Evolutionary conservation across 148 eudicot genomes (phyloP).

Genomic region (Polygonum maritimum): DNA sequence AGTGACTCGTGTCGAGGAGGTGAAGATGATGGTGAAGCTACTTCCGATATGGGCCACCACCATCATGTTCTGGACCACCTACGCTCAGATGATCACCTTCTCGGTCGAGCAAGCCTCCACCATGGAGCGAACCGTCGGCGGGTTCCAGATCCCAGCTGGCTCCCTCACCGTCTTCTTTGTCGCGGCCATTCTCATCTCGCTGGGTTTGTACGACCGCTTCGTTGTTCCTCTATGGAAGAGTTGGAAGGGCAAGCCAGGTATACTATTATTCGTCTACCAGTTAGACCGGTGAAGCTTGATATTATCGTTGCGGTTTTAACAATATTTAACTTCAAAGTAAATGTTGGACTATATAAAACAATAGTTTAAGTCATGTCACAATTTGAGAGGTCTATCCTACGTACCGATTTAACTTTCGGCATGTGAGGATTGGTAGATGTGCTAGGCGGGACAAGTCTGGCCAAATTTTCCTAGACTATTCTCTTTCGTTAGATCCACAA

Average conservation of each 20-base stretch:
- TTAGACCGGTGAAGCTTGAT: background rate
- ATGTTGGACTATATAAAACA: too few species aligned
- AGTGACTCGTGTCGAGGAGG: constrained; percentile 72
- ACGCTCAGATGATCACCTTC: constrained; percentile 86
- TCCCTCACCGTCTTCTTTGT: constrained; percentile 75
- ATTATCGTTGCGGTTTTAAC: background rate
- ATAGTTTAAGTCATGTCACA: background rate
- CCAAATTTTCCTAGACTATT: background rate
- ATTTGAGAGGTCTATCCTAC: too few species aligned
- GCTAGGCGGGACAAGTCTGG: background rate
- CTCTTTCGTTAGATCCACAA: background rate
- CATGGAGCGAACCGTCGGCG: constrained; percentile 53
- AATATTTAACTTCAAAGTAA: too few species aligned
- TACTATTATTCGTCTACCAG: background rate
- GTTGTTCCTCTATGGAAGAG: constrained; percentile 54
- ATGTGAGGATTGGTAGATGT: too few species aligned
- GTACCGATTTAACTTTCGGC: background rate
- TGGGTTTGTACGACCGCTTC: constrained; percentile 55
- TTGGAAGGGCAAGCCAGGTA: constrained; percentile 62
- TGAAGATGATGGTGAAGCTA: constrained; percentile 65
- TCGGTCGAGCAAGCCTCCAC: constrained; percentile 76
- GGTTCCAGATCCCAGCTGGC: constrained; percentile 64
- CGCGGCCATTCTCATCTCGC: constrained; percentile 47
- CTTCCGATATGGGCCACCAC: constrained; percentile 87
- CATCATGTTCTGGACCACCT: constrained; percentile 69